phyloP scores from a whole-genome alignment of 2,329 filamentous ascomycete genomes.

The Monilinia aucupariae region DNA sequence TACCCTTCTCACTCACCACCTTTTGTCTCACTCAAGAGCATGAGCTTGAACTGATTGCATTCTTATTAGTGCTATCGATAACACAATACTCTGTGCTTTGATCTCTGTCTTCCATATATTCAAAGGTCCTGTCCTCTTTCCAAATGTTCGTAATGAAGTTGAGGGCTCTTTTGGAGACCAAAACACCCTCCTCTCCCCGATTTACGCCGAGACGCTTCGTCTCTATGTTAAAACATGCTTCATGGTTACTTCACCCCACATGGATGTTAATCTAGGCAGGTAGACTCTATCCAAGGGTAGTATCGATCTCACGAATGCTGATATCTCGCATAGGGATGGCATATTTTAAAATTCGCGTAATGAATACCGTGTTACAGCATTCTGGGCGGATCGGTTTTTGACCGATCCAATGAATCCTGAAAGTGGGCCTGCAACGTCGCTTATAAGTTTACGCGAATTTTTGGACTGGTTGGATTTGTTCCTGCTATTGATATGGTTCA shows the following conservation, averaged over 20 bases:
- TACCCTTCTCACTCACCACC: background rate
- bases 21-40: background rate
- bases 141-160: too few species aligned
- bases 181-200: background rate
- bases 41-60: background rate
- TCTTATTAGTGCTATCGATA: background rate
- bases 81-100: background rate
- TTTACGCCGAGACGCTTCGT: slow-evolving; percentile 4
- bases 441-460: background rate
- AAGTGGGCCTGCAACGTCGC: background rate
- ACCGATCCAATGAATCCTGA: background rate
- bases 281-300: background rate
- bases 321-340: background rate
- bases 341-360: background rate
- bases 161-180: too few species aligned
- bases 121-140: background rate
- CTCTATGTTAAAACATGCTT: background rate
- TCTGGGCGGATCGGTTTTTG: too few species aligned
- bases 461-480: background rate
- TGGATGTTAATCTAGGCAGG: background rate
- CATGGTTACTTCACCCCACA: background rate
- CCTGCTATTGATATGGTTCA: slow-evolving; percentile 13
- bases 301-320: background rate
- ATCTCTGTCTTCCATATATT: slow-evolving; percentile 4
- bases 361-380: background rate